Evolutionary conservation across 2,329 filamentous ascomycete species (phyloP), one percentile per base, ranked within the genome.

Genomic region (Hypomyces perniciosus): DNA sequence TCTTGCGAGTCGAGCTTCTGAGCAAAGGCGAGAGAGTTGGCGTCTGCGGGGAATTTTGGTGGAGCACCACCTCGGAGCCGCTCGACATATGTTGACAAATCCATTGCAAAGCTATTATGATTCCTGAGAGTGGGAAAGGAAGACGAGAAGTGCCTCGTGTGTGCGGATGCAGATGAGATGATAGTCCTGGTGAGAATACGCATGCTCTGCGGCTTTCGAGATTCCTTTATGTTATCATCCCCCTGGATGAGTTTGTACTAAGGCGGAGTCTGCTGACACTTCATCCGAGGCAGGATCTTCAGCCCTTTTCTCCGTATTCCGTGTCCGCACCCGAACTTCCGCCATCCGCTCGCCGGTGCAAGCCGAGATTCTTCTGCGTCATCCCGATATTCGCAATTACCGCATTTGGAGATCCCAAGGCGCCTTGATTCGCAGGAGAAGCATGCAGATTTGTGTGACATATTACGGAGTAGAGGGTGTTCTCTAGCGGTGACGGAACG

Each of bases 1-100:
- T 89, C 85, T 58, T 80, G 72, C 0, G 70, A 67, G 65, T 89
- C 85, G 5, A 87, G 72, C 41, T 59, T 57, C 54, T 63, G 64
- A 2, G 79, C 79, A 63, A 74, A 81, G 5, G 72, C 72, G 5
- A 72, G 55, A 0, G 73, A 70, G 51, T 68, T 71, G 50, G 76
- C 74, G 33, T 77, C 66, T 3, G 65, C 47, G n/a, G 77, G 72
- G 54, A 81, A 81, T 30, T 68, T 63, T 46, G 72, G 64, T 6
- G 65, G 57, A 40, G 64, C 59, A 45, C 74, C 74, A 38, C 63
- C 64, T 12, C 73, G 68, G 34, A 77, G 66, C 49, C 68, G 63
- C 26, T 70, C 65, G 27, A 73, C 65, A 35, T 64, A 66, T 12
- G 65, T 56, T 47, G 62, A 52, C 48, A 76, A 61, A n/a, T 72